Evolutionary conservation across 2,329 filamentous ascomycete genomes (phyloP), one percentile per base, ranked within the genome.

Genomic region (Escovopsis sp.): DNA sequence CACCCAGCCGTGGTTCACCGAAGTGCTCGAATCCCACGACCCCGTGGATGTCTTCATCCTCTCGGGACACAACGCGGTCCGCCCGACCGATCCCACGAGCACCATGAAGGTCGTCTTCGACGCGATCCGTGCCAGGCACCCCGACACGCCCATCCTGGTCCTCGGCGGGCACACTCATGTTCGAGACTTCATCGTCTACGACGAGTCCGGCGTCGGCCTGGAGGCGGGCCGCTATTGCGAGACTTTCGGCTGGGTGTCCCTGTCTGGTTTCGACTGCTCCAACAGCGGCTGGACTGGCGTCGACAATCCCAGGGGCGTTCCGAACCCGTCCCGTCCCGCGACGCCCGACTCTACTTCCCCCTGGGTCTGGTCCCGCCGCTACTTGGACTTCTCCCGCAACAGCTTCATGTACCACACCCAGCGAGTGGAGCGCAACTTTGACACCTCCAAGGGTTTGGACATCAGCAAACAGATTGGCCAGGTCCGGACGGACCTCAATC

Each of bases 221-320:
- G 77, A 80, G 50, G 74, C 76, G 3, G 77, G 75, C 6, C 68
- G 75, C 41, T 82, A 81, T 57, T 82, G 77, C 53, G 78, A 83
- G 59, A 82, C 77, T 2, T 63, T 82, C 1, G 78, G 78, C 23
- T 83, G 75, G 73, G 55, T 80, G 19, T 72, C 75, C n/a, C 70
- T 82, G 60, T 70, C 68, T 40, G 77, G 77, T 12, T 70, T 82
- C 49, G 55, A 69, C 41, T 62, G 59, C 1, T 58, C 55, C 32
- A 67, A 65, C 41, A 70, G 66, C 53, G 63, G 61, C 38, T 66
- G 53, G 48, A 52, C 48, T 5, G 63, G 64, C 8, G 49, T 54
- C 28, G 40, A 50, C 12, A 60, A 61, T 12, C 61, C 64, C 6
- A 51, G 46, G 34, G 62, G 63, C 18, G 62, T 65, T 12, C 50